phyloP scores from a whole-genome alignment of 805 yeast genomes.

The Sungouiella blattae region DNA sequence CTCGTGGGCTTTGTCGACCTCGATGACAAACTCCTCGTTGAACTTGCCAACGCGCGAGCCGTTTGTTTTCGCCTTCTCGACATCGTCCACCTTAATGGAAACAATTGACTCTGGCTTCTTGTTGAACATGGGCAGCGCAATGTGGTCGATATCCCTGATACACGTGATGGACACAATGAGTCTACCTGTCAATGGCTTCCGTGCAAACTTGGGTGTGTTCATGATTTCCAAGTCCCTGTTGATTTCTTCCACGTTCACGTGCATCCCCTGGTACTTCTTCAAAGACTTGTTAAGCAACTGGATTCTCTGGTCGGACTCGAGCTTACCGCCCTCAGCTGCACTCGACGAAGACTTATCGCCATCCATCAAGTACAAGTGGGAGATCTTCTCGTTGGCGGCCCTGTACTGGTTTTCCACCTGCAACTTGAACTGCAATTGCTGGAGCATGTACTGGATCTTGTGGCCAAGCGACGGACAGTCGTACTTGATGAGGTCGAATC shows the following conservation, averaged over 20 bases:
- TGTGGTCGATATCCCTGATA: constrained; percentile 88
- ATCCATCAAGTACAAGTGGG: constrained; percentile 80
- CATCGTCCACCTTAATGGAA: constrained; percentile 83
- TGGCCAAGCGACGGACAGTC: constrained; percentile 95
- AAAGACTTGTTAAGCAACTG: constrained; percentile 78
- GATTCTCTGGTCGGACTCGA: constrained; percentile 82
- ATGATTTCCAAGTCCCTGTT: constrained; percentile 62
- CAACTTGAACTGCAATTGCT: constrained; percentile 87
- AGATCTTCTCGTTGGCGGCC: constrained; percentile 87
- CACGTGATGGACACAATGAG: constrained; percentile 71
- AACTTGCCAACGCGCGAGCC: constrained; percentile 74
- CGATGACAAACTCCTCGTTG: constrained; percentile 77
- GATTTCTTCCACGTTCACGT: constrained; percentile 66
- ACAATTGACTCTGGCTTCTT: constrained; percentile 78
- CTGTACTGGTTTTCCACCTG: constrained; percentile 93
- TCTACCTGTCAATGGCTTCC: constrained; percentile 81
- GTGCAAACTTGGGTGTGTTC: constrained; percentile 67
- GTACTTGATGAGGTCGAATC: constrained; percentile 80
- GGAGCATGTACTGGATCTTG: constrained; percentile 91
- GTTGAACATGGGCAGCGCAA: constrained; percentile 75
- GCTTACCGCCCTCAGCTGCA: constrained; percentile 84
- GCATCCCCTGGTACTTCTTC: constrained; percentile 86
- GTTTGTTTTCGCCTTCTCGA: constrained; percentile 71
- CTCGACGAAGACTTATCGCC: constrained; percentile 84
- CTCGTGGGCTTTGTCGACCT: constrained; percentile 89